These are phyloP conservation scores for Tephrocybe sp. DNA, from an alignment of 768 basidiomycete genomes.

Conservation along the genomic window DNA sequence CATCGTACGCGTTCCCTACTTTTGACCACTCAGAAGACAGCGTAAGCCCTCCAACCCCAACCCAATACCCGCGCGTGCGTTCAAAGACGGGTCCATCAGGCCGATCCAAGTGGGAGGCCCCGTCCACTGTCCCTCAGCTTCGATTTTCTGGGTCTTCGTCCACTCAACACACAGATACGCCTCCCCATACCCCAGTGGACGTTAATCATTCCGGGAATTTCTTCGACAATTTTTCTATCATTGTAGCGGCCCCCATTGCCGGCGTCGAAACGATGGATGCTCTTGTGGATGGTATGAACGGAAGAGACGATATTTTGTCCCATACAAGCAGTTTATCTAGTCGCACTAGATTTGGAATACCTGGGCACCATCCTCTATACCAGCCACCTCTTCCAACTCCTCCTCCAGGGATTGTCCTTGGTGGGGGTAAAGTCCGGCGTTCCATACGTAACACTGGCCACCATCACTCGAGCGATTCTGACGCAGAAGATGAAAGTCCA, in stretches of 20 bases:
- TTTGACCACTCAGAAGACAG: constrained; percentile 32
- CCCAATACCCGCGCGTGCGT: constrained; percentile 42
- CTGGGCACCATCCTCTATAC: constrained; percentile 70
- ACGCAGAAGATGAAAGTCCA: constrained; percentile 40
- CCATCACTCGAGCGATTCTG: constrained; percentile 44
- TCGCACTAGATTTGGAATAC: constrained; percentile 54
- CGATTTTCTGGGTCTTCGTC: constrained; percentile 68
- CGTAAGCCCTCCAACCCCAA: constrained; percentile 23
- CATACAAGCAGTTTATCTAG: constrained; percentile 37
- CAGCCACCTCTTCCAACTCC: constrained; percentile 83
- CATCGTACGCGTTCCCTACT: constrained; percentile 42
- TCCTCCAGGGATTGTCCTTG: constrained; percentile 75
- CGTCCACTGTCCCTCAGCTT: constrained; percentile 45
- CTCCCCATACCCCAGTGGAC: constrained; percentile 69
- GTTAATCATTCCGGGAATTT: constrained; percentile 36
- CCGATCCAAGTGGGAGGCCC: constrained; percentile 41
- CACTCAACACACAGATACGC: constrained; percentile 65
- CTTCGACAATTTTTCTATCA: constrained; percentile 54
- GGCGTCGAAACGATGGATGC: constrained; percentile 89
- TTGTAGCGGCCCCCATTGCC: constrained; percentile 73
- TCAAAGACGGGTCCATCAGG: constrained; percentile 60
- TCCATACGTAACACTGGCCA: constrained; percentile 27
- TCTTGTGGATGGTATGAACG: constrained; percentile 87
- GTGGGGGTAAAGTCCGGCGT: constrained; percentile 41
- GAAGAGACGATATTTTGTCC: constrained; percentile 54